Conservation (phyloP, 2,329 filamentous ascomycete genomes). For the Fusarium miscanthi region DNA sequence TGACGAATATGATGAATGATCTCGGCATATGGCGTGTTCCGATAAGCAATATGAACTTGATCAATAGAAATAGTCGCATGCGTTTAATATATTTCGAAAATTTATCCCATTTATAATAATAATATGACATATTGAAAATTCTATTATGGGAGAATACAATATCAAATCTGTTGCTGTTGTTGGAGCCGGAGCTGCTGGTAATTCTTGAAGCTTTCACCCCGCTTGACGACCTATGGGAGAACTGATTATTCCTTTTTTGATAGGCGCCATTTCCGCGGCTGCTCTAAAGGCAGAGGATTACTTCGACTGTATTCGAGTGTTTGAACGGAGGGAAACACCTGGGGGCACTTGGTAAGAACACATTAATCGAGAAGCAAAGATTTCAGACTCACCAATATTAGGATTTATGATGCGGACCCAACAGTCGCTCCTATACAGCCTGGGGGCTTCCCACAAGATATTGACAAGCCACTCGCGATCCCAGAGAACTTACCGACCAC, state of each 20-base stretch:
- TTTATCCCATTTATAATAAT: neutral
- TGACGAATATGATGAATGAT: conserved; percentile 23
- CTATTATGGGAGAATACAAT: neutral
- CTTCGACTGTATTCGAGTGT: conserved; percentile 56
- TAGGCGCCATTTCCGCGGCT: conserved; percentile 60
- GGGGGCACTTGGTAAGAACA: conserved; percentile 58
- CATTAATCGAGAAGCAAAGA: accelerated
- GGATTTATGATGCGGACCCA: conserved; percentile 62
- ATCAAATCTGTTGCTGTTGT: conserved; percentile 39
- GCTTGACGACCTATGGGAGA: accelerated
- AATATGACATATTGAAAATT: too few species aligned
- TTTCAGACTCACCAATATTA: conserved; percentile 37
- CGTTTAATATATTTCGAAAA: accelerated
- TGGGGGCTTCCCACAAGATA: conserved; percentile 56
- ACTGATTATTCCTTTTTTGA: neutral
- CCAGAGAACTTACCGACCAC: conserved; percentile 55
- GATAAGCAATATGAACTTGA: neutral
- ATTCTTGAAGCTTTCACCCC: accelerated
- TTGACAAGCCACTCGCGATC: conserved; percentile 59
- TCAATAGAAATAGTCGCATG: accelerated
- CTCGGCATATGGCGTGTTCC: neutral
- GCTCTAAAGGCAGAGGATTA: conserved; percentile 59
- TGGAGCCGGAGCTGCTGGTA: conserved; percentile 41
- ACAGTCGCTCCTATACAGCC: conserved; percentile 51
- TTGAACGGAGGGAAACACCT: conserved; percentile 55